Conservation (phyloP, 192 early-diverging fungal species). For the Spinellus fusiger region DNA sequence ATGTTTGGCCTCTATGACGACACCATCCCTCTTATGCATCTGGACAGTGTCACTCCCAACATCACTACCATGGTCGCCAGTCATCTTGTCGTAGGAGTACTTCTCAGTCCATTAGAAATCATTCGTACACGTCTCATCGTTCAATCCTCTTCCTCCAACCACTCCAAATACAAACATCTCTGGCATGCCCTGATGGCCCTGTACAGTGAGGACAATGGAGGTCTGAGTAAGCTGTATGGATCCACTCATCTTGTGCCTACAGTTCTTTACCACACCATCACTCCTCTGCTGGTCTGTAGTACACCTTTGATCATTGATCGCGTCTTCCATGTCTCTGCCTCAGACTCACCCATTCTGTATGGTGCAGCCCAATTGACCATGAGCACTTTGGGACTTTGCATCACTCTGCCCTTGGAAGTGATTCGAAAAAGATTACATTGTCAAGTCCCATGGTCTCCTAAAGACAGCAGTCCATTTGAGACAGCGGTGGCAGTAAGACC, state of each 20-base stretch:
- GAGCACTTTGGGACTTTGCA: slow-evolving; percentile 61
- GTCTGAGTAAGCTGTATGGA: slow-evolving; percentile 52
- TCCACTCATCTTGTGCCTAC: slow-evolving; percentile 67
- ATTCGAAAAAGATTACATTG: slow-evolving; percentile 73
- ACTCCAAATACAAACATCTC: slow-evolving; percentile 70
- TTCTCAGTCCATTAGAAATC: slow-evolving; percentile 86
- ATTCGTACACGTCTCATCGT: slow-evolving; percentile 78
- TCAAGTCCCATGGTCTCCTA: slow-evolving; percentile 52
- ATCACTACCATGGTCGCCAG: slow-evolving; percentile 64
- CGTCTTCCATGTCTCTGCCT: slow-evolving; percentile 43
- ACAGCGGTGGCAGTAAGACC: slow-evolving; percentile 58
- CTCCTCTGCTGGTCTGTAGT: slow-evolving; percentile 62
- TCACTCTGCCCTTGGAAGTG: slow-evolving; percentile 79
- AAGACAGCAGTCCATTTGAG: slow-evolving; percentile 43
- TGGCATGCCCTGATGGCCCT: slow-evolving; percentile 70
- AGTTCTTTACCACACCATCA: slow-evolving; percentile 66
- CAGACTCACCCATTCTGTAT: slow-evolving; percentile 55
- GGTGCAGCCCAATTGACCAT: slow-evolving; percentile 54
- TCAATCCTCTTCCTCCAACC: slow-evolving; percentile 64
- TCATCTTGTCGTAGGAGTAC: slow-evolving; percentile 66
- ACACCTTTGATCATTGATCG: slow-evolving; percentile 58
- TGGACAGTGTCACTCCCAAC: slow-evolving; percentile 50
- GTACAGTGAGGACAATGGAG: slow-evolving; percentile 66
- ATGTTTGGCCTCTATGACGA: slow-evolving; percentile 83
- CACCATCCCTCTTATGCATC: slow-evolving; percentile 54